Percentiles rank a stretch among this genome's conserved stretches.
Conservation (phyloP, 2,329 filamentous ascomycete species). For the Talaromyces piceae region DNA sequence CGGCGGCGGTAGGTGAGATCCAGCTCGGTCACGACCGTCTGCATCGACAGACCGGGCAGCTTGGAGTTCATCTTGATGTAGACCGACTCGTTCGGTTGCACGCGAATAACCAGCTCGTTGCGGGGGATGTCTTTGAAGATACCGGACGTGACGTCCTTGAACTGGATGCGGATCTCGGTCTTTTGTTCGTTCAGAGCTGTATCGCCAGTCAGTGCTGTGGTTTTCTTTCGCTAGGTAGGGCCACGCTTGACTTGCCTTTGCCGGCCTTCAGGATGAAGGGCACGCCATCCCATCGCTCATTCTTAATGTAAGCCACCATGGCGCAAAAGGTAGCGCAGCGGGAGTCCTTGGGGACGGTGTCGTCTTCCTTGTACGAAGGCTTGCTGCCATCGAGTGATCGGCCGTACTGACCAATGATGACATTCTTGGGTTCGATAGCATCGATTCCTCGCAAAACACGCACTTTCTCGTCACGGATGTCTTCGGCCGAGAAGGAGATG, state of each 20-base stretch:
- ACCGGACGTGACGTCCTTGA: conserved; percentile 97
- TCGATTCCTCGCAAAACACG: conserved; percentile 90
- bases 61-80: conserved; percentile 99
- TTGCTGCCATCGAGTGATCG: conserved; percentile 94
- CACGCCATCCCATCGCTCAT: conserved; percentile 98
- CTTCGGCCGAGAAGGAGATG: conserved; percentile 95
- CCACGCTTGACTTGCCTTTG: conserved; percentile 49
- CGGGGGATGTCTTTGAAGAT: conserved; percentile 99
- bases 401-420: conserved; percentile 98
- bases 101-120: conserved; percentile 98
- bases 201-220: conserved; percentile 5
- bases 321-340: conserved; percentile 97
- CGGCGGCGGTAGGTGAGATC: conserved; percentile 96
- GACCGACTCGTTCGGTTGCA: conserved; percentile 98
- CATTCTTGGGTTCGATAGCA: conserved; percentile 96
- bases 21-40: conserved; percentile 96
- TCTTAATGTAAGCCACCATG: conserved; percentile 97
- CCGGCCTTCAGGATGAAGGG: conserved; percentile 99
- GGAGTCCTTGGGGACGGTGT: conserved; percentile 94
- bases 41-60: conserved; percentile 95
- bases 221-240: not conserved
- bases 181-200: conserved; percentile 94
- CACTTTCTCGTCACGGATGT: conserved; percentile 96
- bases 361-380: conserved; percentile 96
- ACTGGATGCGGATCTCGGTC: conserved; percentile 98